Percentiles rank a stretch among this genome's conserved stretches.
These are phyloP conservation scores for Meyerozyma guilliermondii DNA, from an alignment of 1,139 yeast genomes.

Conservation along the genomic window DNA sequence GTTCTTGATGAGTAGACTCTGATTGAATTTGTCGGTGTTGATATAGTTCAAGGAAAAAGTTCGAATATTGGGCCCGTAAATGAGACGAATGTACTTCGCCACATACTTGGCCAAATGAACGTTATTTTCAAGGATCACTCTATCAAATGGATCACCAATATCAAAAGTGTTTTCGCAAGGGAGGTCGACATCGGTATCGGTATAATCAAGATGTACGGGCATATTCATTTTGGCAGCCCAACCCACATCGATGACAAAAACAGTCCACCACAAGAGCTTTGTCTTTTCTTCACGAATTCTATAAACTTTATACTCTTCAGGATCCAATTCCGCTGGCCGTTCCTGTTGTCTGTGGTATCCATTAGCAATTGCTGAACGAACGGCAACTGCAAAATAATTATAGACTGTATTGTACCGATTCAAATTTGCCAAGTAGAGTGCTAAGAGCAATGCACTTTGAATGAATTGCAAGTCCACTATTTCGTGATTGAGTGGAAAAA, in stretches of 20 bases:
- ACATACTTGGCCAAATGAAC: conserved; percentile 37
- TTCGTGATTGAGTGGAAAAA: conserved; percentile 39
- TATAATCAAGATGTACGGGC: conserved; percentile 43
- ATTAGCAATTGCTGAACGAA: conserved; percentile 39
- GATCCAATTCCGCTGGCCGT: conserved; percentile 3
- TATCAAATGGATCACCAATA: conserved; percentile 28
- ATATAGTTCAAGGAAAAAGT: conserved; percentile 36
- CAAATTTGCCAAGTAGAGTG: conserved; percentile 43
- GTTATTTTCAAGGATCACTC: conserved; percentile 29
- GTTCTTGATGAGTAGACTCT: conserved; percentile 24
- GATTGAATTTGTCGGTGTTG: conserved; percentile 38
- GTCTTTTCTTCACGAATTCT: conserved; percentile 25
- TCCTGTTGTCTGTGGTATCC: conserved; percentile 40
- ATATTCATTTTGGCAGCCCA: conserved; percentile 46
- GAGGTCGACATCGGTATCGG: conserved; percentile 48
- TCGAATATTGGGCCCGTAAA: conserved; percentile 33
- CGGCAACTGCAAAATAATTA: conserved; percentile 46
- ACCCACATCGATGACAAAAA: conserved; percentile 43
- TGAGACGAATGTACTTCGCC: conserved; percentile 29
- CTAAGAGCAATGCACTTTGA: conserved; percentile 43
- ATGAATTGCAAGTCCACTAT: conserved; percentile 34
- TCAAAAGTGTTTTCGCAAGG: conserved; percentile 32
- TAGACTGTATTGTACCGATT: conserved; percentile 47
- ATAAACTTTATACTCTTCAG: conserved; percentile 2
- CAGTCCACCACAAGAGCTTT: conserved; percentile 53